These are phyloP conservation scores for Yamadazyma takamatsuzukensis DNA, from an alignment of 805 yeast species.

Conservation along the genomic window DNA sequence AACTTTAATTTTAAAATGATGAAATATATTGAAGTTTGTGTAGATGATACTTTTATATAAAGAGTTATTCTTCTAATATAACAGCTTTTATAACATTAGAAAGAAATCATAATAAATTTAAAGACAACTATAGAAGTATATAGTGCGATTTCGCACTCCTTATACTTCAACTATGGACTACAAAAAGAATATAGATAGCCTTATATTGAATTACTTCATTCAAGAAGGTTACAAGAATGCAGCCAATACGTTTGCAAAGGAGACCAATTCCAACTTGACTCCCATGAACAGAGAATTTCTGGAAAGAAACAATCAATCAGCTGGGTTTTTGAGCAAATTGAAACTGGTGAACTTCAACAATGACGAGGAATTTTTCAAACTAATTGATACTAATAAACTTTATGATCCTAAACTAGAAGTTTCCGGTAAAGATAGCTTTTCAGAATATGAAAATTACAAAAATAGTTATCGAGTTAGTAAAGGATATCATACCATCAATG, in stretches of 20 bases:
- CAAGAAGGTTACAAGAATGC: constrained; percentile 76
- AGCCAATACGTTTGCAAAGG: constrained; percentile 58
- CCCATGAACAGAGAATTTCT: background rate
- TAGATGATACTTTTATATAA: too few relatives aligned
- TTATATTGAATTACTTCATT: constrained; percentile 70
- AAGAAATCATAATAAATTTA: too few relatives aligned
- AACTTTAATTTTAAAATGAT: too few relatives aligned
- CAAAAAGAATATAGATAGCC: constrained; percentile 41
- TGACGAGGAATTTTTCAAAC: too few relatives aligned
- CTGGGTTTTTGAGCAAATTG: background rate
- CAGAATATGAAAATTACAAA: too few relatives aligned
- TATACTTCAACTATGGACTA: constrained; percentile 3
- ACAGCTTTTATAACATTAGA: too few relatives aligned
- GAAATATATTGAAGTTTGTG: too few relatives aligned
- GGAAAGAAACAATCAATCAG: background rate
- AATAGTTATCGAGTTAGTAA: constrained; percentile 10
- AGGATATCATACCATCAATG: constrained; percentile 50
- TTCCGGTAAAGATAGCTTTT: too few relatives aligned
- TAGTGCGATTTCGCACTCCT: background rate
- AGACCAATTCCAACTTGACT: constrained; percentile 35
- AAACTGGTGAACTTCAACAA: background rate
- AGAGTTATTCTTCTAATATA: too few relatives aligned
- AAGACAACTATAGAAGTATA: background rate
- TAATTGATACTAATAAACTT: too few relatives aligned
- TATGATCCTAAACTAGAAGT: too few relatives aligned